A percentile compares a stretch with the other conserved stretches of the same genome.
phyloP scores from a whole-genome alignment of 2,329 filamentous ascomycete genomes.

The Fusarium zealandicum region DNA sequence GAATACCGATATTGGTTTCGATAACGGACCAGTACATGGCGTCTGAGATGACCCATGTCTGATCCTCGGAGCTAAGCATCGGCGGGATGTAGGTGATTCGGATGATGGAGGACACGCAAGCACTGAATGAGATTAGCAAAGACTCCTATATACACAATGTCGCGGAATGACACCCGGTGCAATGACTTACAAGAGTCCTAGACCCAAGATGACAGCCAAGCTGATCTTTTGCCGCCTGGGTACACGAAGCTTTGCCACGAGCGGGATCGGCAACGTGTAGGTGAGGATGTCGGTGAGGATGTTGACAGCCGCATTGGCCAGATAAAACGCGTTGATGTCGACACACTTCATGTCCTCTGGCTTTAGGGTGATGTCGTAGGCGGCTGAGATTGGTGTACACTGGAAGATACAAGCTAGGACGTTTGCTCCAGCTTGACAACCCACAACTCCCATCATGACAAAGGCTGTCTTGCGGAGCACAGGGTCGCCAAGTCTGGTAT shows the following conservation, averaged over 20 bases:
- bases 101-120: constrained; percentile 25
- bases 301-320: constrained; percentile 25
- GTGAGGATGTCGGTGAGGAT: constrained; percentile 22
- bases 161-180: too few species aligned
- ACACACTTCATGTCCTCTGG: constrained; percentile 14
- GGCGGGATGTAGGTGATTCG: constrained; percentile 30
- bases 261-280: constrained; percentile 10
- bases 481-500: constrained; percentile 24
- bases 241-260: constrained; percentile 15
- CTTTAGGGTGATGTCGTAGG: constrained; percentile 16
- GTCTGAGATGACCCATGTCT: constrained; percentile 24
- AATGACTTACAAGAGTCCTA: constrained; percentile 22
- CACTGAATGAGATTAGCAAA: neutral
- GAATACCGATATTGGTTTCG: constrained; percentile 29
- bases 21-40: constrained; percentile 33
- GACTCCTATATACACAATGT: too few species aligned
- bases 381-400: constrained; percentile 2
- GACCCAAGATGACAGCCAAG: constrained; percentile 11
- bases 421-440: constrained; percentile 24
- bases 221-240: constrained; percentile 27
- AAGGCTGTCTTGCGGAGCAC: constrained; percentile 14
- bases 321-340: constrained; percentile 26
- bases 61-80: constrained; percentile 22
- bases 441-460: constrained; percentile 24
- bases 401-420: constrained; percentile 29